Conservation (phyloP, 2,329 filamentous ascomycete genomes). For the Diaporthe amygdali region DNA sequence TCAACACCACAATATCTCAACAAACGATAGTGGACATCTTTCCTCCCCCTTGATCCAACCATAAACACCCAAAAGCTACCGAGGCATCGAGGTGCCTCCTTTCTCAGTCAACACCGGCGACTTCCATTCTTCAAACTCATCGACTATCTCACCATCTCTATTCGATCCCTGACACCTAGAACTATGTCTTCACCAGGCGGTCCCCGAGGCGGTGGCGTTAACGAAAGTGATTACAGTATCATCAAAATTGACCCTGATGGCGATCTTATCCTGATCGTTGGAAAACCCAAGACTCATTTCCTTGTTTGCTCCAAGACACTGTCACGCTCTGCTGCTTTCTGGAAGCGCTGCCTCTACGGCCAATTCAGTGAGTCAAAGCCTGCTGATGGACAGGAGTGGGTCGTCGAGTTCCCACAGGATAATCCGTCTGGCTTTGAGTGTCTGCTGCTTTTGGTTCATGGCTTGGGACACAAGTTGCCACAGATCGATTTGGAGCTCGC, state of each 20-base stretch:
- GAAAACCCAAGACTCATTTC: background rate
- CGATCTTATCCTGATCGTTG: background rate
- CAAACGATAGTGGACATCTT: too few relatives aligned
- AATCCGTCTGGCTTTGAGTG: slow-evolving; percentile 22
- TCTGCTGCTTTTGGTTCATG: slow-evolving; percentile 33
- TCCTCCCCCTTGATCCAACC: too few relatives aligned
- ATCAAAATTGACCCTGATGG: background rate
- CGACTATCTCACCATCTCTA: too few relatives aligned
- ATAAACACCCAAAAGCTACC: too few relatives aligned
- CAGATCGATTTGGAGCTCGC: background rate
- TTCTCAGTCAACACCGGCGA: too few relatives aligned
- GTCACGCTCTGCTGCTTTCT: background rate
- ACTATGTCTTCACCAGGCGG: background rate
- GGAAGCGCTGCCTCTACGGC: background rate
- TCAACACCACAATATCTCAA: too few relatives aligned
- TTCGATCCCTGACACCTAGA: too few relatives aligned
- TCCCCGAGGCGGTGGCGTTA: background rate
- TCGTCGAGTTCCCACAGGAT: slow-evolving; percentile 37
- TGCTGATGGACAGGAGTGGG: slow-evolving; percentile 27
- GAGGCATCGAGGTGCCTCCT: too few relatives aligned
- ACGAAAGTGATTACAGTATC: background rate
- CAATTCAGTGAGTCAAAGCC: background rate
- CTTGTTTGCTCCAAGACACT: slow-evolving; percentile 4
- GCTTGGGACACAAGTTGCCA: slow-evolving; percentile 18
- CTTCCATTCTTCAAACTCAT: too few relatives aligned